Evolutionary conservation across 129 eudicot genomes (phyloP).

Genomic region (Gnaphalium uliginosum): DNA sequence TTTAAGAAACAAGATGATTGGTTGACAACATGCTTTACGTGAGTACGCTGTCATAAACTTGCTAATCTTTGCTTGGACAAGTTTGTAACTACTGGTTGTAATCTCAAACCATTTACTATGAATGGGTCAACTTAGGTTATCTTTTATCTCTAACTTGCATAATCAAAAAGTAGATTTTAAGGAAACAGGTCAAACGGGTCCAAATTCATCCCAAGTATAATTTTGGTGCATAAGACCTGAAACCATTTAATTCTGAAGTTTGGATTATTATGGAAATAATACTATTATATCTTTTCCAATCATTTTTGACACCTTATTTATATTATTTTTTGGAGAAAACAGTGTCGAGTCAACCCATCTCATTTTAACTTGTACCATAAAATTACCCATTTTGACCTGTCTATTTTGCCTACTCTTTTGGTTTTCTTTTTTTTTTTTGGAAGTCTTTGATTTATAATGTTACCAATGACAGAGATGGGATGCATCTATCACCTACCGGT

Average conservation of each 20-base stretch:
- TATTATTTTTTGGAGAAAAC: too few species aligned
- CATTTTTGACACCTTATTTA: background rate
- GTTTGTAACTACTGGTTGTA: background rate
- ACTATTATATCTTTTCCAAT: too few species aligned
- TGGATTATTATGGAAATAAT: background rate
- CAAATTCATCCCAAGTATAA: background rate
- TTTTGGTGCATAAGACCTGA: too few species aligned
- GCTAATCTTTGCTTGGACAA: background rate
- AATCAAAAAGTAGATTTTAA: background rate
- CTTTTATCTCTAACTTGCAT: background rate
- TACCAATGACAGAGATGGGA: background rate
- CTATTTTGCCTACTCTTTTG: background rate
- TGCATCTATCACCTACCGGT: background rate
- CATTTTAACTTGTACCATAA: background rate
- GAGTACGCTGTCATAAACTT: constrained; percentile 33
- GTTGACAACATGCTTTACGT: constrained; percentile 62
- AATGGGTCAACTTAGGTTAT: background rate
- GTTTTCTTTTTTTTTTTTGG: background rate
- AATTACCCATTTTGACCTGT: background rate
- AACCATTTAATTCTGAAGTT: background rate
- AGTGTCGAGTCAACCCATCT: background rate
- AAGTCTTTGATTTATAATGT: background rate
- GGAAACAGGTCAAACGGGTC: background rate
- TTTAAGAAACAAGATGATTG: constrained; percentile 55
- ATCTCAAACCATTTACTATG: background rate